These are phyloP conservation scores for Torrubiella hemipterigena DNA, from an alignment of 2,329 filamentous ascomycete species.

Conservation along the genomic window DNA sequence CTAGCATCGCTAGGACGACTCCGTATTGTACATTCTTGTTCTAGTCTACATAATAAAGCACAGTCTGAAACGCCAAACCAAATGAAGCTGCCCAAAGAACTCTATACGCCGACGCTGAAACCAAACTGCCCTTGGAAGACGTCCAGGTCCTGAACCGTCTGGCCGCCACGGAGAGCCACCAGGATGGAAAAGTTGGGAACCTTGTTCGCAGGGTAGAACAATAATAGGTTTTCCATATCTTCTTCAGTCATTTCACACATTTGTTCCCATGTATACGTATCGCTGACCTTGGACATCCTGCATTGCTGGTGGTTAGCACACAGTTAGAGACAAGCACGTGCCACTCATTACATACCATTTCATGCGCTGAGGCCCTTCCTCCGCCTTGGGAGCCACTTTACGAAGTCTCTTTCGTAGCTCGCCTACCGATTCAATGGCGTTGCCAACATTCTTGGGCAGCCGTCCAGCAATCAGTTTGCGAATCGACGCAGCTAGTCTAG, in stretches of 20 bases:
- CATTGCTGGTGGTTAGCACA: not conserved
- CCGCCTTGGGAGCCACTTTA: conserved; percentile 56
- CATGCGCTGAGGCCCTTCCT: conserved; percentile 81
- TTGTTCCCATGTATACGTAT: conserved; percentile 74
- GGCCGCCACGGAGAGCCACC: conserved; percentile 38
- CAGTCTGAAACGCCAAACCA: too few relatives aligned
- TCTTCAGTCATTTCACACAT: conserved; percentile 70
- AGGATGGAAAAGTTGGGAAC: conserved; percentile 45
- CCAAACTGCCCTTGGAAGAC: conserved; percentile 49
- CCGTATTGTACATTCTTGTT: too few relatives aligned
- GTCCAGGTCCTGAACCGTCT: conserved; percentile 32
- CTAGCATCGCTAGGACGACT: too few relatives aligned
- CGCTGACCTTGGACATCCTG: conserved; percentile 88
- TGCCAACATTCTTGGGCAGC: conserved; percentile 69
- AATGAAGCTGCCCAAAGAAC: too few relatives aligned
- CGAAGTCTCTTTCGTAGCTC: conserved; percentile 67
- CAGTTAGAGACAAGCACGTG: conserved; percentile 11
- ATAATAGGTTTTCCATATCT: conserved; percentile 73
- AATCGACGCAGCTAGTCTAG: conserved; percentile 78
- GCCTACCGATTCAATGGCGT: conserved; percentile 77
- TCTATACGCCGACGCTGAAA: conserved; percentile 36
- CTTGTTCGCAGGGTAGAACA: conserved; percentile 51
- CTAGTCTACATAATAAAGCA: too few relatives aligned
- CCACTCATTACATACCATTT: conserved; percentile 62
- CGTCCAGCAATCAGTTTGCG: conserved; percentile 66